A percentile compares a stretch with the other conserved stretches of the same genome.
Conservation (phyloP, 192 early-diverging fungal genomes). For the Chytriomyces hyalinus region DNA sequence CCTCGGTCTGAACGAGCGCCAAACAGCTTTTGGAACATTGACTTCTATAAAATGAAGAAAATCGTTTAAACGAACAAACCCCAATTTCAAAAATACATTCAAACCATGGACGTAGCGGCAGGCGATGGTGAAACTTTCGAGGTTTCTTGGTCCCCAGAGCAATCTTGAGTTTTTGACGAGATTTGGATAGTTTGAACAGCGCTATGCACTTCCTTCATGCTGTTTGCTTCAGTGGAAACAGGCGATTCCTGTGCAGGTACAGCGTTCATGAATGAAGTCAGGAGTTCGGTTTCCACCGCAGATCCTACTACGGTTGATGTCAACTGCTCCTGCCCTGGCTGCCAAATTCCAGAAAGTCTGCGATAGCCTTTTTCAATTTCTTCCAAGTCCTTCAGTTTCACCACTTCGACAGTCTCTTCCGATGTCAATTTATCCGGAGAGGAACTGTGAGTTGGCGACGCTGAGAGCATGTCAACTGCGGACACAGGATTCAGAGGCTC, state of each 20-base stretch:
- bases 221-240: no score
- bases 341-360: not conserved
- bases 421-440: no score
- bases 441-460: no score
- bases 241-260: not conserved
- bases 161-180: no score
- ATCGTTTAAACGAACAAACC: not conserved
- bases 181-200: no score
- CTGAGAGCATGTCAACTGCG: no score
- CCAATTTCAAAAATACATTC: not conserved
- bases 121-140: not conserved
- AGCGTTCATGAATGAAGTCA: slow-evolving; percentile 4
- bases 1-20: not conserved
- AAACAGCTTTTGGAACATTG: not conserved
- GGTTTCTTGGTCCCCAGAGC: no score
- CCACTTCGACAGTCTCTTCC: not conserved
- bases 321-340: not conserved
- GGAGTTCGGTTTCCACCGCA: not conserved
- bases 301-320: not conserved
- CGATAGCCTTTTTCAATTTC: slow-evolving; percentile 1
- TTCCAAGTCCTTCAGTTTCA: not conserved
- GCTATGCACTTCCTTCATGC: no score
- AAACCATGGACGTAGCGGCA: not conserved
- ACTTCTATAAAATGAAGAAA: not conserved
- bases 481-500: no score